phyloP scores from a whole-genome alignment of 331 rosid genomes.

The Spiraea crenata region DNA sequence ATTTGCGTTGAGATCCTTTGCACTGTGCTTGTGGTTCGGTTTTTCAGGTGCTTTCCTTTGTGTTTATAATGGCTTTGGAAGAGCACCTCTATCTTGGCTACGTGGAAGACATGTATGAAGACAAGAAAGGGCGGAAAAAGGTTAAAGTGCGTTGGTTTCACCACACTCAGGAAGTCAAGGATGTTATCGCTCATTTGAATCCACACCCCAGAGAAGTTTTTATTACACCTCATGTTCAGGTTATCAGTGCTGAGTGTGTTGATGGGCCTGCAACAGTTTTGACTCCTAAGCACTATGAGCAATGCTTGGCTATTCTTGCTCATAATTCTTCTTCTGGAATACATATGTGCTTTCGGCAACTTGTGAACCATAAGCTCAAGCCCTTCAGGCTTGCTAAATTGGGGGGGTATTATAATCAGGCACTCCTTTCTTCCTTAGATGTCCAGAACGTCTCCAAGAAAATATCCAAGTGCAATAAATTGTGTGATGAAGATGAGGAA shows the following conservation, averaged over 20 bases:
- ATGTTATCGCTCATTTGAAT: constrained; percentile 48
- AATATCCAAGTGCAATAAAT: constrained; percentile 31
- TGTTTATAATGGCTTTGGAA: constrained; percentile 70
- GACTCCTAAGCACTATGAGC: constrained; percentile 75
- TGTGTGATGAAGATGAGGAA: constrained; percentile 40
- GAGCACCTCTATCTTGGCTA: constrained; percentile 66
- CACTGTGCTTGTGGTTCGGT: constrained; percentile 1
- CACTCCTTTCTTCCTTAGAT: constrained; percentile 48
- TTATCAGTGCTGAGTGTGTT: constrained; percentile 75
- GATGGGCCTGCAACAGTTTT: constrained; percentile 75
- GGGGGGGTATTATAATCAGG: constrained; percentile 65
- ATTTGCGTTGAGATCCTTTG: neutral
- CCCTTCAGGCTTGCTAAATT: constrained; percentile 68
- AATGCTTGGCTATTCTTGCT: constrained; percentile 36
- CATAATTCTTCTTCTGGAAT: constrained; percentile 45
- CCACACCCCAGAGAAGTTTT: constrained; percentile 73
- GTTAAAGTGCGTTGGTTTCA: constrained; percentile 85
- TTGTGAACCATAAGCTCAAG: constrained; percentile 51
- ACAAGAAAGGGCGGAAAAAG: constrained; percentile 68
- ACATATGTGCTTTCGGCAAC: constrained; percentile 66
- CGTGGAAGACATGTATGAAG: constrained; percentile 90
- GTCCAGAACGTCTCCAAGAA: constrained; percentile 38
- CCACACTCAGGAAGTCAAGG: constrained; percentile 57
- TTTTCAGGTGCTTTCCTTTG: constrained; percentile 79
- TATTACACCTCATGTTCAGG: constrained; percentile 82